A percentile compares a stretch with the other conserved stretches of the same genome.
Conservation (phyloP, 306 rosid species). For the Ceratonia siliqua region DNA sequence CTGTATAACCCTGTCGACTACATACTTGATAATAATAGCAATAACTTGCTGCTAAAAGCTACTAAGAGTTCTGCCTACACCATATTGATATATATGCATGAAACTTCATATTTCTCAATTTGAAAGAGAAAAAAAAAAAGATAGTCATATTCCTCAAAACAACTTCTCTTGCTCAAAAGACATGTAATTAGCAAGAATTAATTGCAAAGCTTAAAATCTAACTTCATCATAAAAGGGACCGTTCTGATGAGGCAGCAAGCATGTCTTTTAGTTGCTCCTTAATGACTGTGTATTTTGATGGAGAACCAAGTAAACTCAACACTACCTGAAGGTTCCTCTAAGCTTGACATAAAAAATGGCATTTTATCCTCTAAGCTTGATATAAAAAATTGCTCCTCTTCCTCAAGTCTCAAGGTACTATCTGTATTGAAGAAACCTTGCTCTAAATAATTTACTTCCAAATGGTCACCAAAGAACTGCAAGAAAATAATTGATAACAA, state of each 20-base stretch:
- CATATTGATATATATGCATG: background rate
- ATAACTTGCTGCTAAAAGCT: slow-evolving; percentile 10
- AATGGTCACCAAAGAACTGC: slow-evolving; percentile 70
- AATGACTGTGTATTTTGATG: slow-evolving; percentile 40
- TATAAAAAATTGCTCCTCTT: slow-evolving; percentile 44
- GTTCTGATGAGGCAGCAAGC: slow-evolving; percentile 34
- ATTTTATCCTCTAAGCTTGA: slow-evolving; percentile 62
- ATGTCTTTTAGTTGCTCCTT: slow-evolving; percentile 44
- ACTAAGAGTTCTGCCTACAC: slow-evolving; percentile 7
- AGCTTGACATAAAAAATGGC: too few species aligned
- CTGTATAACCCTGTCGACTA: background rate
- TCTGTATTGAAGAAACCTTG: slow-evolving; percentile 50
- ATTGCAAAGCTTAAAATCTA: slow-evolving; percentile 12
- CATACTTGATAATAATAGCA: slow-evolving; percentile 1
- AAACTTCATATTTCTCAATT: slow-evolving; percentile 3
- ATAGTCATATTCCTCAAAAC: background rate
- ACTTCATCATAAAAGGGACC: slow-evolving; percentile 23
- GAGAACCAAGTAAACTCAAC: slow-evolving; percentile 87
- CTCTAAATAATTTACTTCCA: slow-evolving; percentile 55
- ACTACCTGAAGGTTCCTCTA: slow-evolving; percentile 84
- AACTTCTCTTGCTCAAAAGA: slow-evolving; percentile 8
- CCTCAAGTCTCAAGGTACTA: slow-evolving; percentile 40
- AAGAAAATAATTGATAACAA: slow-evolving; percentile 20
- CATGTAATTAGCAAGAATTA: slow-evolving; percentile 8
- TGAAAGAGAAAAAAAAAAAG: background rate